phyloP scores from a whole-genome alignment of 1,284 basidiomycete species.

The Sutorius eximius region DNA sequence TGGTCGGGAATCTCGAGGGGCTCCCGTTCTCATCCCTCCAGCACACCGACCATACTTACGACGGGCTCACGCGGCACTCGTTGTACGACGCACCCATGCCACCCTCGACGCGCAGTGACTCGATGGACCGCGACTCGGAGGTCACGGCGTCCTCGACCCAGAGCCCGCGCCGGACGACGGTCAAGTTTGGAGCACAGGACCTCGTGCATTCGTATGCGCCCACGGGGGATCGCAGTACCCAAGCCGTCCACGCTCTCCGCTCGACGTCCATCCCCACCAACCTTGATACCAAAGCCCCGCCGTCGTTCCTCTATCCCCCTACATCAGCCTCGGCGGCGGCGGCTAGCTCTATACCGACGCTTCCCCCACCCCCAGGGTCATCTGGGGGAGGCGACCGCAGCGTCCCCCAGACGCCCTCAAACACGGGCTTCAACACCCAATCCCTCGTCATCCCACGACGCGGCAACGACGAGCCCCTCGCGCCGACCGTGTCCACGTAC shows the following conservation, averaged over 20 bases:
- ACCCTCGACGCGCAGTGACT: conserved; percentile 26
- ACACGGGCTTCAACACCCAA: conserved; percentile 9
- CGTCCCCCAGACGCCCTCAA: conserved; percentile 4
- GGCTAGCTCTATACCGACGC: conserved; percentile 7
- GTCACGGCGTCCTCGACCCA: conserved; percentile 28
- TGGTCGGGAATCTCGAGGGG: conserved; percentile 29
- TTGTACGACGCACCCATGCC: conserved; percentile 76
- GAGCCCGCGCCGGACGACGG: conserved; percentile 54
- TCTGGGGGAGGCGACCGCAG: neutral
- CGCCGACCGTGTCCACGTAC: conserved; percentile 27
- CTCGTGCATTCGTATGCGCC: conserved; percentile 70
- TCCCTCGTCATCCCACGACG: conserved; percentile 27
- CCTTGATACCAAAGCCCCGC: conserved; percentile 19
- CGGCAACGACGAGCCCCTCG: conserved; percentile 32
- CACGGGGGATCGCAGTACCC: conserved; percentile 41
- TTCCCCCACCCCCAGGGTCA: conserved; percentile 20
- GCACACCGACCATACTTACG: conserved; percentile 32
- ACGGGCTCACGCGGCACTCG: conserved; percentile 68
- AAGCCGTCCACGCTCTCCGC: conserved; percentile 53
- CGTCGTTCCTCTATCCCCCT: conserved; percentile 32
- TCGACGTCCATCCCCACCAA: conserved; percentile 23
- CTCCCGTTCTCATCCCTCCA: conserved; percentile 24
- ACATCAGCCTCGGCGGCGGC: conserved; percentile 1
- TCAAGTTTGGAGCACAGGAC: conserved; percentile 75
- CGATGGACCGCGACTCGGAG: conserved; percentile 28